Percentiles rank a stretch among this genome's conserved stretches.
phyloP scores from a whole-genome alignment of 2,329 filamentous ascomycete genomes.

The Claviceps monticola region DNA sequence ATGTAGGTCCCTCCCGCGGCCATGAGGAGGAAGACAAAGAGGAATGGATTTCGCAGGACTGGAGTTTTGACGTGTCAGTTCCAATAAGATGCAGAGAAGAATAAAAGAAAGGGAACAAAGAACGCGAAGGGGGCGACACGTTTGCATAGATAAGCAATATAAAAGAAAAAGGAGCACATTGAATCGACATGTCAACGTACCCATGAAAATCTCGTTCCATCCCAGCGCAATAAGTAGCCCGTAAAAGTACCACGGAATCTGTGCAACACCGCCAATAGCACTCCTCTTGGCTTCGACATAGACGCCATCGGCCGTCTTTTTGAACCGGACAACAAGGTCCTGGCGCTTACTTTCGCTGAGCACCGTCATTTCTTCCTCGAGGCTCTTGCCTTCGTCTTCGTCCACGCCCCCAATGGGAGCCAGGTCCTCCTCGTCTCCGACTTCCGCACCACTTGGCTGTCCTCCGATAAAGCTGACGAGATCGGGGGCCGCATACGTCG shows the following conservation, averaged over 20 bases:
- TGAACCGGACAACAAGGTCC: conserved; percentile 87
- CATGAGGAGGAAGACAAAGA: conserved; percentile 80
- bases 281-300: conserved; percentile 97
- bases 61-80: not conserved
- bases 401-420: conserved; percentile 84
- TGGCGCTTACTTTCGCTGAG: conserved; percentile 80
- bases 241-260: conserved; percentile 92
- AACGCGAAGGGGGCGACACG: too few relatives aligned
- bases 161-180: not conserved
- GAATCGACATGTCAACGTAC: conserved; percentile 36
- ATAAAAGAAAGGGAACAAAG: too few relatives aligned
- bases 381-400: conserved; percentile 82
- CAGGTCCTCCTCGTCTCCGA: conserved; percentile 82
- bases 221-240: conserved; percentile 75
- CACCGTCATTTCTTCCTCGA: conserved; percentile 95
- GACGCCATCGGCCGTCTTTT: conserved; percentile 94
- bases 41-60: conserved; percentile 89
- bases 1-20: conserved; percentile 67
- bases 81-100: not conserved
- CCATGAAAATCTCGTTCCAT: conserved; percentile 97
- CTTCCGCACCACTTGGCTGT: conserved; percentile 58
- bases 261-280: conserved; percentile 87
- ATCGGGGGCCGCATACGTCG: conserved; percentile 65
- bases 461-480: conserved; percentile 71
- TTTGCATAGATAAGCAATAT: not conserved